phyloP scores from a whole-genome alignment of 768 basidiomycete species.

The Collybia sordida region DNA sequence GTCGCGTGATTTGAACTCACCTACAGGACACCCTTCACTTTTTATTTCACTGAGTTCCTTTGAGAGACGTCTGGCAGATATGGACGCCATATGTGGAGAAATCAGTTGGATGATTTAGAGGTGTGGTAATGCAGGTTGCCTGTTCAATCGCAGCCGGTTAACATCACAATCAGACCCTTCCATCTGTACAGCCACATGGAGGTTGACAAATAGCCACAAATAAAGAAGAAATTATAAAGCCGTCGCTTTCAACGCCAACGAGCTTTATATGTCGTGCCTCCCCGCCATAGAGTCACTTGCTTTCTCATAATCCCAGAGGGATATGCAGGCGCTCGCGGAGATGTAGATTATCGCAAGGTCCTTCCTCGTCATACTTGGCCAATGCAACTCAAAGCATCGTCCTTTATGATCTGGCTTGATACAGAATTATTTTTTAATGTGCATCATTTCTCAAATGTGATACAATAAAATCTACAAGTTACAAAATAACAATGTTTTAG shows the following conservation, averaged over 20 bases:
- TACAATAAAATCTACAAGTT: neutral
- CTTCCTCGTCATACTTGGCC: conserved; percentile 19
- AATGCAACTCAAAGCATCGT: conserved; percentile 19
- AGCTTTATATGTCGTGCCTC: conserved; percentile 42
- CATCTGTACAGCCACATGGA: conserved; percentile 10
- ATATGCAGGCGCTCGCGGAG: conserved; percentile 68
- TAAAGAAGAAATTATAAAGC: conserved; percentile 23
- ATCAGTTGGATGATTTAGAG: neutral
- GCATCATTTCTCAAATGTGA: too few relatives aligned
- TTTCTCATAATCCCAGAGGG: conserved; percentile 39
- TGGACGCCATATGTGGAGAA: conserved; percentile 49
- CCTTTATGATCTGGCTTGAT: conserved; percentile 26
- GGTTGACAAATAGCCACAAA: conserved; percentile 13
- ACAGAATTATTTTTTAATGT: conserved; percentile 14
- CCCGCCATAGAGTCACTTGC: conserved; percentile 75
- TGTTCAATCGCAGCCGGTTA: neutral
- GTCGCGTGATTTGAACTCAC: conserved; percentile 30
- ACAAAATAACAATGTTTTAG: neutral
- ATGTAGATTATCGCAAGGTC: conserved; percentile 47
- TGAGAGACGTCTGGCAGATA: conserved; percentile 60
- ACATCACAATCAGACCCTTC: neutral
- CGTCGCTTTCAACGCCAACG: neutral
- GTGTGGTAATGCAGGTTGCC: neutral
- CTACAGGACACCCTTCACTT: conserved; percentile 64
- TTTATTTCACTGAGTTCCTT: conserved; percentile 75